phyloP scores from a whole-genome alignment of 192 early-diverging fungal genomes.

The Physocladia obscura region DNA sequence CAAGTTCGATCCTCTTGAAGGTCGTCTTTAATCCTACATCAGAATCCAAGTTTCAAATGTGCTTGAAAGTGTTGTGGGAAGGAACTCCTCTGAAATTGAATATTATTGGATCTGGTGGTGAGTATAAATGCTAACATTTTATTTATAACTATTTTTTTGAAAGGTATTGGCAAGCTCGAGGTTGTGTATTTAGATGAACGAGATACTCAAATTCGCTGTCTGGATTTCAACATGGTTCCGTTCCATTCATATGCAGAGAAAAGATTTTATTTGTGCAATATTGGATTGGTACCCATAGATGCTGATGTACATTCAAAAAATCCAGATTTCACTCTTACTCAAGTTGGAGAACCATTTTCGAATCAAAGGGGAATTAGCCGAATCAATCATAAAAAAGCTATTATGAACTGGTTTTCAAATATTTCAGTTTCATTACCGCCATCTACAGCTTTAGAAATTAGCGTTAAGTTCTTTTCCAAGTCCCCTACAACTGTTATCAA shows the following conservation, averaged over 20 bases:
- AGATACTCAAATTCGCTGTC: conserved; percentile 40
- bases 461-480: conserved; percentile 45
- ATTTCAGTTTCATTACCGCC: conserved; percentile 37
- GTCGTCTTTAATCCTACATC: conserved; percentile 54
- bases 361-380: conserved; percentile 28
- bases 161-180: conserved; percentile 55
- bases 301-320: conserved; percentile 43
- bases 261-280: conserved; percentile 54
- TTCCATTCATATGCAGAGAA: conserved; percentile 59
- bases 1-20: conserved; percentile 34
- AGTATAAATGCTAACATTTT: not conserved
- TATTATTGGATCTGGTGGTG: conserved; percentile 48
- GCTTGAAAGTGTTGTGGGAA: conserved; percentile 60
- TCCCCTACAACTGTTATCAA: conserved; percentile 43
- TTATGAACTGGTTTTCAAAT: conserved; percentile 47
- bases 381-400: conserved; percentile 35
- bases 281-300: conserved; percentile 57
- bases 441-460: conserved; percentile 47
- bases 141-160: conserved; percentile 3
- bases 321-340: conserved; percentile 48
- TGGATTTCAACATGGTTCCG: conserved; percentile 68
- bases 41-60: conserved; percentile 49
- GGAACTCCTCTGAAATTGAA: conserved; percentile 42
- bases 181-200: conserved; percentile 50
- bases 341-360: conserved; percentile 48